phyloP scores from a whole-genome alignment of 2,329 filamentous ascomycete species.

The Mycosphaerella sp. region DNA sequence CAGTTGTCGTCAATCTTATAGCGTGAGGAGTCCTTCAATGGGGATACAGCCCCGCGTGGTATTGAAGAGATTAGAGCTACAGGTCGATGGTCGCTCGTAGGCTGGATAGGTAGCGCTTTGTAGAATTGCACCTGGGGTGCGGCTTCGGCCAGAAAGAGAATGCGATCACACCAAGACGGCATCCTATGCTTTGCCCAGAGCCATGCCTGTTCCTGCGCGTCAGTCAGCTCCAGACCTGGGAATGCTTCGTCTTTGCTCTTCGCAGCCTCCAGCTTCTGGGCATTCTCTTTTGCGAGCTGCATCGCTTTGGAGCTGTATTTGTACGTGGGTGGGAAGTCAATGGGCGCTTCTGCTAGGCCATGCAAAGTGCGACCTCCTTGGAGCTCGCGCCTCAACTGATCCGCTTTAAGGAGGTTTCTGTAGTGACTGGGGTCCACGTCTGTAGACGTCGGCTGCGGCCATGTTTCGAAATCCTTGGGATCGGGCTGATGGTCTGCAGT shows the following conservation, averaged over 20 bases:
- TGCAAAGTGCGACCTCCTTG: conserved; percentile 65
- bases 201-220: conserved; percentile 22
- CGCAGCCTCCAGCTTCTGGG: conserved; percentile 16
- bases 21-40: conserved; percentile 8
- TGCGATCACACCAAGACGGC: conserved; percentile 89
- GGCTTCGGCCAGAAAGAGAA: conserved; percentile 58
- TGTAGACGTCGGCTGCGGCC: conserved; percentile 55
- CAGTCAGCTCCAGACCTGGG: conserved; percentile 14
- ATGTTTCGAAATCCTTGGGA: conserved; percentile 49
- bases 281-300: conserved; percentile 25
- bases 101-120: conserved; percentile 66
- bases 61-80: conserved; percentile 67
- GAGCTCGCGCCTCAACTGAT: conserved; percentile 74
- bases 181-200: conserved; percentile 73
- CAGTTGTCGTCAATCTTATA: conserved; percentile 41
- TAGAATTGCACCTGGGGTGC: conserved; percentile 54
- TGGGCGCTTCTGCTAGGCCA: conserved; percentile 64
- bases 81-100: conserved; percentile 80
- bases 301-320: conserved; percentile 60
- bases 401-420: conserved; percentile 59
- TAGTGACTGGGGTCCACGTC: conserved; percentile 55
- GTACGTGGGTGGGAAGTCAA: conserved; percentile 86
- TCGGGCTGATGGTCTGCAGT: conserved; percentile 61
- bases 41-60: conserved; percentile 40
- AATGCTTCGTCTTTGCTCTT: conserved; percentile 16